Evolutionary conservation across 2,329 filamentous ascomycete species (phyloP).

Genomic region (Cercospora sp.): DNA sequence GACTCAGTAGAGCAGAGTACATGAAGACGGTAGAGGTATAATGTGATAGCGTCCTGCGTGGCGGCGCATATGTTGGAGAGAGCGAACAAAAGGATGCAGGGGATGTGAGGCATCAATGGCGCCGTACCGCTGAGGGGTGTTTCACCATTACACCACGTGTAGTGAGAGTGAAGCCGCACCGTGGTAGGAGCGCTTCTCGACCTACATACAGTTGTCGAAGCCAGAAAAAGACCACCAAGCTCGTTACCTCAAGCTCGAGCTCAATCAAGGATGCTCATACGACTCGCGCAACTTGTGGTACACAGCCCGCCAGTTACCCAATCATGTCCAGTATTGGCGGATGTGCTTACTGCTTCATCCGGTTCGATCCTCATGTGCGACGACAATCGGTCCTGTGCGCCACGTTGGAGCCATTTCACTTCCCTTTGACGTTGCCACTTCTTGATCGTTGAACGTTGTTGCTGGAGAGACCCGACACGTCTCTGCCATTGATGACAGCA

Average conservation of each 20-base stretch:
- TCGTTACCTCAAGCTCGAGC: not conserved
- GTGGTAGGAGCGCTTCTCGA: not conserved
- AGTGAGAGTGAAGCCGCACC: not conserved
- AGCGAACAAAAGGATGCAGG: not conserved
- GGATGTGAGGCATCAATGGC: not conserved
- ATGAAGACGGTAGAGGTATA: not conserved
- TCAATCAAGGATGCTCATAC: not conserved
- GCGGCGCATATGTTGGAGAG: not conserved
- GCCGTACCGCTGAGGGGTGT: not conserved
- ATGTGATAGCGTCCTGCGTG: not conserved
- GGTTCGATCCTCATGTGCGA: not conserved
- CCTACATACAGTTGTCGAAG: not conserved
- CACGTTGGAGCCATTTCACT: constrained; percentile 15
- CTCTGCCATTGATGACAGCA: constrained; percentile 61
- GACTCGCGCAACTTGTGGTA: not conserved
- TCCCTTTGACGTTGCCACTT: constrained; percentile 33
- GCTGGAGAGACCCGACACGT: constrained; percentile 21
- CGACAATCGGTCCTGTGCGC: not conserved
- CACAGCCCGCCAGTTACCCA: not conserved
- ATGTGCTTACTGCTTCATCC: not conserved
- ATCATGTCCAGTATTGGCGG: not conserved
- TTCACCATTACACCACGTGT: not conserved
- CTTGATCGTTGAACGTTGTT: constrained; percentile 22
- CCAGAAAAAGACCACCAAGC: not conserved
- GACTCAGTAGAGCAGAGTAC: not conserved